Conservation (phyloP, 1,284 basidiomycete species). For the Sphaerobolus stellatus region DNA sequence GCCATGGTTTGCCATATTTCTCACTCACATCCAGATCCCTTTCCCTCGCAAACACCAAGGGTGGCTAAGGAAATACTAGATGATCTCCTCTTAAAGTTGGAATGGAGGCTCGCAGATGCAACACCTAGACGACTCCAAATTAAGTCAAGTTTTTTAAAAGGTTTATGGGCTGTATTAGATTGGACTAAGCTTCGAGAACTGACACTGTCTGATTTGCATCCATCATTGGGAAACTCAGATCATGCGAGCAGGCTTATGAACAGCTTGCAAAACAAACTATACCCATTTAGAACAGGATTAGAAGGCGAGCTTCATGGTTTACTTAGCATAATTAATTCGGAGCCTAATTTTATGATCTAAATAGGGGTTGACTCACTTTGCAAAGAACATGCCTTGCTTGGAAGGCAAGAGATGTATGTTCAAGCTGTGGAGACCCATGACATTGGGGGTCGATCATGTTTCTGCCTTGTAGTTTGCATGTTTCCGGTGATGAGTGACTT, state of each 20-base stretch:
- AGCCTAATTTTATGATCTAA: background rate
- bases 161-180: slow-evolving; percentile 15
- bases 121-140: slow-evolving; percentile 23
- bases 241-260: slow-evolving; percentile 23
- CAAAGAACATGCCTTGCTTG: background rate
- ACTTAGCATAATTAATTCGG: background rate
- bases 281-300: slow-evolving; percentile 24
- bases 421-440: slow-evolving; percentile 4
- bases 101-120: slow-evolving; percentile 27
- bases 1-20: slow-evolving; percentile 20
- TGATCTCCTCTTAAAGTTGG: slow-evolving; percentile 12
- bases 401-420: slow-evolving; percentile 14
- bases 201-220: slow-evolving; percentile 24
- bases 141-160: slow-evolving; percentile 23
- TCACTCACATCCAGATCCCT: slow-evolving; percentile 18
- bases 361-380: background rate
- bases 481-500: slow-evolving; percentile 18
- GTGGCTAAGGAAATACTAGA: slow-evolving; percentile 1
- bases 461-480: slow-evolving; percentile 23
- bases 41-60: slow-evolving; percentile 13
- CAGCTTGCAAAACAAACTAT: slow-evolving; percentile 13
- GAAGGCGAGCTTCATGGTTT: slow-evolving; percentile 16
- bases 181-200: slow-evolving; percentile 12
- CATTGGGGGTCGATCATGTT: background rate
- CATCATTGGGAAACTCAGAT: slow-evolving; percentile 26